Base-by-base conservation (phyloP, 768 basidiomycete species). In the Candolleomyces eurysporus region DNA sequence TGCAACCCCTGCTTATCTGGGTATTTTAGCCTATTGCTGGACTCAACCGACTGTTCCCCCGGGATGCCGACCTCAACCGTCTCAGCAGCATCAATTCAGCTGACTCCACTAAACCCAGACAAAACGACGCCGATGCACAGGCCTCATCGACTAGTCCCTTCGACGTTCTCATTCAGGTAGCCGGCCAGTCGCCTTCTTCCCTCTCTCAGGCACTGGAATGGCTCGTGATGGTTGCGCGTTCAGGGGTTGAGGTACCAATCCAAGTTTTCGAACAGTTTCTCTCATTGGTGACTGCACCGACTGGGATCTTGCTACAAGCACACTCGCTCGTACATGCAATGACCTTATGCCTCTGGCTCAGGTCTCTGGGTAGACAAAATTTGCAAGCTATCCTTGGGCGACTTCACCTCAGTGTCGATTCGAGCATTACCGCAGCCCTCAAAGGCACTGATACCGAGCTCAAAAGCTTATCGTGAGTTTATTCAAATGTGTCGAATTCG, bases 211-310 rank as follows among this genome's bases (percentile, higher is more conserved):
- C 82, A 43, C 69, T 91, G 40, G 75, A 76, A 48, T 90, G 88
- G 85, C 78, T 92, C 19, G 78, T 79, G 48, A 71, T 87, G 48
- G 77, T 90, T 65, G 80, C 87, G 22, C 76, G 78, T 52, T 89
- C 89, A 7, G 90, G 87, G 2, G 79, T 90, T 30, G 84, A 87
- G 43, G 78, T 92, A 36, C 81, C 90, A 2, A 72, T 80, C 5
- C 59, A 75, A 3, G 79, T 79, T 5, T 85, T 87, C 65, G 70
- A 73, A 30, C 80, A 80, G 42, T 81, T 87, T 50, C 75, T 79
- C 5, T 63, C 71, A 9, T 68, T 83, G 19, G 75, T 81, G 5
- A 67, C 68, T 13, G 67, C 75, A 26, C 78, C 75, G 51, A 66
- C 75, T 2, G 61, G 64, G 17, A 65, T 58, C 2, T 70, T 90